phyloP scores from a whole-genome alignment of 148 eudicot species.

The Camellia granthamiana region DNA sequence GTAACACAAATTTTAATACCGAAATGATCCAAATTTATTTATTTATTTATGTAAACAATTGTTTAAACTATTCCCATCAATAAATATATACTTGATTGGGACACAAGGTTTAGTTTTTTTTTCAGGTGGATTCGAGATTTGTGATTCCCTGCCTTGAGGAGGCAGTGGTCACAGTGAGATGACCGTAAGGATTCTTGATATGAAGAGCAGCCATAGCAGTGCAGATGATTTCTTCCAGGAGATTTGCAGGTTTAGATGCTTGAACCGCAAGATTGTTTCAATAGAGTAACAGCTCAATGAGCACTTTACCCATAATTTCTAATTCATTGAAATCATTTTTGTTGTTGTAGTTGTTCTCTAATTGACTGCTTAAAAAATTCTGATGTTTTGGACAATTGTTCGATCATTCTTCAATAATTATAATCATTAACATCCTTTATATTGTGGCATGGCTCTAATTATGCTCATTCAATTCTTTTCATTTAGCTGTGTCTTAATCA shows the following conservation, averaged over 20 bases:
- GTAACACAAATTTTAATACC: too few species aligned
- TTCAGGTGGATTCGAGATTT: constrained; percentile 73
- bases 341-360: background rate
- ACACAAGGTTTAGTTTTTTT: background rate
- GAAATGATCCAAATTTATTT: too few species aligned
- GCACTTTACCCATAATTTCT: background rate
- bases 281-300: constrained; percentile 47
- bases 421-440: background rate
- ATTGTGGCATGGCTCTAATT: too few species aligned
- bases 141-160: constrained; percentile 78
- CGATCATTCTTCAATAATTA: background rate
- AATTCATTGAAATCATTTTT: background rate
- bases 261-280: constrained; percentile 57
- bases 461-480: too few species aligned
- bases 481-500: too few species aligned
- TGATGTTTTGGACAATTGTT: constrained; percentile 7
- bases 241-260: constrained; percentile 63
- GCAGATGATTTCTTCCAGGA: constrained; percentile 94
- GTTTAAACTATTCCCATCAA: too few species aligned
- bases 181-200: constrained; percentile 78
- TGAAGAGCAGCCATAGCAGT: constrained; percentile 92
- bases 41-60: too few species aligned
- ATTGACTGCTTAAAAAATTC: background rate
- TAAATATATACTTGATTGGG: too few species aligned
- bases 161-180: constrained; percentile 64